A percentile compares a stretch with the other conserved stretches of the same genome.
These are phyloP conservation scores for Phytophthora meadii DNA, from an alignment of 352 stramenopile genomes.

Conservation along the genomic window DNA sequence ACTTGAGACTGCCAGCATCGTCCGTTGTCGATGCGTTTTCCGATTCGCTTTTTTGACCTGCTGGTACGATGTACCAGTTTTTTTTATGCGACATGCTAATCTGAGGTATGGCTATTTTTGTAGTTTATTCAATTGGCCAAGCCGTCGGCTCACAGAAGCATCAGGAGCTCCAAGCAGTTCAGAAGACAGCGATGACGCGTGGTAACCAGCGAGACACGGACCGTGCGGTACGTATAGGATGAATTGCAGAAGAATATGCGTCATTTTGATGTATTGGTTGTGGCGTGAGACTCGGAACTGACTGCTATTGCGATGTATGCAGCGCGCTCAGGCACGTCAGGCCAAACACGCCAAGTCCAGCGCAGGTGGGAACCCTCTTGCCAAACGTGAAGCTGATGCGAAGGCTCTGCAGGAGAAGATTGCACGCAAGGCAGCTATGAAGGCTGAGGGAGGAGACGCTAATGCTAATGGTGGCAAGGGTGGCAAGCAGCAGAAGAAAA, in stretches of 20 bases:
- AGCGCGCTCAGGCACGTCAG: slow-evolving; percentile 79
- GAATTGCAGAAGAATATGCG: not conserved
- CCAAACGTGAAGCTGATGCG: slow-evolving; percentile 70
- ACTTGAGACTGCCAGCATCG: slow-evolving; percentile 32
- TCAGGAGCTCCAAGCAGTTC: not conserved
- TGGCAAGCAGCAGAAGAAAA: slow-evolving; percentile 39
- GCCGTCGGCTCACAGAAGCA: slow-evolving; percentile 19
- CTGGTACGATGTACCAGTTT: not conserved
- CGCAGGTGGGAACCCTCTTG: slow-evolving; percentile 56
- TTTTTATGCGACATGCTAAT: not conserved
- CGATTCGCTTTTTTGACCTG: not conserved
- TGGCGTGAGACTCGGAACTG: not conserved
- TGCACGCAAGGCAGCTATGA: slow-evolving; percentile 71
- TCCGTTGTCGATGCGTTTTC: slow-evolving; percentile 27
- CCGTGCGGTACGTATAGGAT: slow-evolving; percentile 55
- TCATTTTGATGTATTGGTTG: slow-evolving; percentile 3
- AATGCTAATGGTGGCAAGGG: slow-evolving; percentile 29
- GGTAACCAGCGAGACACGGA: slow-evolving; percentile 85
- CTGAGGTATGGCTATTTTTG: not conserved
- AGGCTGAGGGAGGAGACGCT: slow-evolving; percentile 51
- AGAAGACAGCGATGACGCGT: slow-evolving; percentile 58
- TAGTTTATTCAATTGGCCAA: not conserved
- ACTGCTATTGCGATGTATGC: slow-evolving; percentile 18
- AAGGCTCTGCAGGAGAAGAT: slow-evolving; percentile 89
- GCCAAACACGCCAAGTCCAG: slow-evolving; percentile 52